Base-by-base conservation (phyloP, 1,139 yeast species). In the Blastobotrys petasosporus region DNA sequence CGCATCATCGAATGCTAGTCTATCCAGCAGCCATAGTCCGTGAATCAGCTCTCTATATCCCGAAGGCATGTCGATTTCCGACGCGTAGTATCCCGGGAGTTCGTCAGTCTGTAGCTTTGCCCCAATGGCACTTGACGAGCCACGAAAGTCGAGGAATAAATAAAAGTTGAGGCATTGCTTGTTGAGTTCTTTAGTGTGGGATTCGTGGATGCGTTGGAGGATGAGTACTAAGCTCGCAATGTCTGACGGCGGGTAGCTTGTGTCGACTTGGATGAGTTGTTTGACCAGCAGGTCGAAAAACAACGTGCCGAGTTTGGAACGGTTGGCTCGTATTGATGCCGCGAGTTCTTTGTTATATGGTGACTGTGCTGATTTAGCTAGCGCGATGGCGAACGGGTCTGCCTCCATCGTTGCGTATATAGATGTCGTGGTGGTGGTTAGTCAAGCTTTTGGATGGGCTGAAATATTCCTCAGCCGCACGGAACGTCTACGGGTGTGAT, bases 51-150 rank as follows among this genome's bases (percentile, higher is more conserved):
- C 55, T 28, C 50, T 47, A 39, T 53, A 54, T 16, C 60, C 61
- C 9, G 41, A 39, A 2, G 62, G 59, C 37, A 59, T 41, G 44
- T 54, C 60, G 29, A 57, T 52, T 48, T 63, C 65, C 17, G 54
- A 50, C 7, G 60, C 61, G 45, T 53, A 64, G 52, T 63, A 60
- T 7, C 44, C 52, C 5, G 66, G 63, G 20, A 64, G 48, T 20
- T 54, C 42, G 12, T 48, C 49, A 28, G 51, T 46, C 17, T 48
- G 48, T 4, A 20, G 25, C 25, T 20, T 7, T 20, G 25, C 25
- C 7, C 25, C 25, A 20, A 7, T 4, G 6, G 25, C 25, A 20
- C 4, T 7, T 20, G 25, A 20, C n/a, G 42, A 36, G 20, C 39
- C 48, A 5, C 57, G 55, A 42, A 52, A 59, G 45, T 62, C 66